phyloP scores from a whole-genome alignment of 176 grass and related monocot genomes.

The Triticum urartu region DNA sequence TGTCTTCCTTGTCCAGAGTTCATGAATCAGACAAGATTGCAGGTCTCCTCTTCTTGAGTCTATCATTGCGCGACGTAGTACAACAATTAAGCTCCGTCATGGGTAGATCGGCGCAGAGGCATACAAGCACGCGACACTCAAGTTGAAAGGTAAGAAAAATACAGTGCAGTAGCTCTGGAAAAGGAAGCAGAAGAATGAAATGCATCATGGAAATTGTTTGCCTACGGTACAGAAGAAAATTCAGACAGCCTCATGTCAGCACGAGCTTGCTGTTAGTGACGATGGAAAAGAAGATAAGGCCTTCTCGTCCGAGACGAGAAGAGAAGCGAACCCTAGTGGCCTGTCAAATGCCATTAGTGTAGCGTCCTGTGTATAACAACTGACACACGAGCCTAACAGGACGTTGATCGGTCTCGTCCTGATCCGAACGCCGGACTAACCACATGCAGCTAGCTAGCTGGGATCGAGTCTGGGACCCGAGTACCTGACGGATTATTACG shows the following conservation, averaged over 20 bases:
- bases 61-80: not conserved
- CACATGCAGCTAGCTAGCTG: no score
- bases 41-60: not conserved
- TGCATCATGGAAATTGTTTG: no score
- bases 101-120: not conserved
- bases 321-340: not conserved
- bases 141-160: no score
- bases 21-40: slow-evolving; percentile 5
- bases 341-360: slow-evolving; percentile 1
- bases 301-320: no score
- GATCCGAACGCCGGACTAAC: not conserved
- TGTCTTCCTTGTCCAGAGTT: not conserved
- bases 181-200: no score
- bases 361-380: not conserved
- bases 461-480: not conserved
- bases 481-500: slow-evolving; percentile 24
- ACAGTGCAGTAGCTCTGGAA: no score
- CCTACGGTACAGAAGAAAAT: no score
- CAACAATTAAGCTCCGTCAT: slow-evolving; percentile 19
- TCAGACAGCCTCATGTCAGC: no score
- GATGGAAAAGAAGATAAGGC: not conserved
- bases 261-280: no score
- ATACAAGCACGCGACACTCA: no score
- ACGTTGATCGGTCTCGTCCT: not conserved
- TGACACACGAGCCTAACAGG: no score